Percentiles rank a stretch among this genome's conserved stretches.
Conservation (phyloP, 2,329 filamentous ascomycete genomes). For the Colletotrichum somersetense region DNA sequence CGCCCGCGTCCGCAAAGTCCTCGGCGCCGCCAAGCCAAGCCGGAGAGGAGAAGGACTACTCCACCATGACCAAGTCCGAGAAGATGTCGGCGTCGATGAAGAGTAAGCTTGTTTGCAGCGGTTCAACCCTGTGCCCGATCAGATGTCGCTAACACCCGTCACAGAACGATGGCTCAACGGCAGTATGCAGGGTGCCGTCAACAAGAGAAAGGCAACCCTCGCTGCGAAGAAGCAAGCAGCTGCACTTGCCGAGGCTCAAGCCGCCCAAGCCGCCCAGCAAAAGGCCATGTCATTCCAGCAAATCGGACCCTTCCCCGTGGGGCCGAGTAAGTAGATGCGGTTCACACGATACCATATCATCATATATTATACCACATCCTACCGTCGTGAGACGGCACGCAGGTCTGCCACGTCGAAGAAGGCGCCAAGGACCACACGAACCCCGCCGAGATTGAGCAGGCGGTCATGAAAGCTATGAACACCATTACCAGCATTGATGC, state of each 20-base stretch:
- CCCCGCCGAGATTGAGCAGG: neutral
- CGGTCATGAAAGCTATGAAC: conserved; percentile 14
- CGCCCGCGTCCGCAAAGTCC: conserved; percentile 39
- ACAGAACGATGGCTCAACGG: conserved; percentile 71
- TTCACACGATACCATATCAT: neutral
- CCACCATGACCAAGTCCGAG: conserved; percentile 73
- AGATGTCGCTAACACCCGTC: conserved; percentile 45
- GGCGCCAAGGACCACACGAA: neutral
- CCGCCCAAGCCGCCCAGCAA: conserved; percentile 26
- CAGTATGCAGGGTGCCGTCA: conserved; percentile 71
- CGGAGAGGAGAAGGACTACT: conserved; percentile 67
- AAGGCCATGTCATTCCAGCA: conserved; percentile 19
- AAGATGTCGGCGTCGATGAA: conserved; percentile 77
- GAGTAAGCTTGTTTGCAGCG: conserved; percentile 60
- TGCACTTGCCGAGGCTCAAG: conserved; percentile 12
- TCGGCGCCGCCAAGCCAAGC: conserved; percentile 41
- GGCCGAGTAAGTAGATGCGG: conserved; percentile 1
- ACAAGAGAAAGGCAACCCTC: conserved; percentile 71
- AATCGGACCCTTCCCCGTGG: conserved; percentile 14
- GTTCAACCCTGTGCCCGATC: neutral
- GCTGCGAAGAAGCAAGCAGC: conserved; percentile 69
- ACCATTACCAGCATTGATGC: conserved; percentile 29
- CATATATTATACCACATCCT: neutral
- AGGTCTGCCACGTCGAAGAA: neutral
- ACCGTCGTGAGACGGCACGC: neutral